Percentiles rank a stretch among this genome's conserved stretches.
Evolutionary conservation across 768 basidiomycete genomes (phyloP).

Genomic region (Pluteus cervinus): DNA sequence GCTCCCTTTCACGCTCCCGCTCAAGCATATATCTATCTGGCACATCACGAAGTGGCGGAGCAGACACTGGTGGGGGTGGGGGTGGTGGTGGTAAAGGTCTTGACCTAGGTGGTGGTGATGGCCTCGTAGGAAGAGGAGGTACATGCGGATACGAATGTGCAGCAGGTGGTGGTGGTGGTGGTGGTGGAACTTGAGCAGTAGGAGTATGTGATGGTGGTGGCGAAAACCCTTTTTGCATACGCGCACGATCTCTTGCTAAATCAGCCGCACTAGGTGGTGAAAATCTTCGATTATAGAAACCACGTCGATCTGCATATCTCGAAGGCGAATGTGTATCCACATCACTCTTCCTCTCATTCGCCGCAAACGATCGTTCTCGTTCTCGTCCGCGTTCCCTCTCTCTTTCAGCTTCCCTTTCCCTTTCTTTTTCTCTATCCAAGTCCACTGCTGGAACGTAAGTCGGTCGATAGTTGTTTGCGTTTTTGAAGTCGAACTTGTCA

Average conservation of each 20-base stretch:
- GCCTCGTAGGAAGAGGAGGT: background rate
- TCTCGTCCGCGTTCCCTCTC: conserved; percentile 1
- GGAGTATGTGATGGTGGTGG: background rate
- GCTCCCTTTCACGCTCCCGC: too few species aligned
- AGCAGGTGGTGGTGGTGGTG: background rate
- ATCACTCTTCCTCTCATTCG: background rate
- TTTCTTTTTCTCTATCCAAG: conserved; percentile 1
- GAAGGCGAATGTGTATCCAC: background rate
- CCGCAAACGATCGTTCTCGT: background rate
- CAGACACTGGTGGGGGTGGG: background rate
- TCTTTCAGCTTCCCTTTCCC: conserved; percentile 4
- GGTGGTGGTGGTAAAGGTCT: background rate
- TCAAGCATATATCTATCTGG: too few species aligned
- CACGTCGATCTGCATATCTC: background rate
- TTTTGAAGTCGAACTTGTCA: background rate
- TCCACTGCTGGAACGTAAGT: background rate
- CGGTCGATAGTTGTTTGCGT: background rate
- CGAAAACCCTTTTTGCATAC: too few species aligned
- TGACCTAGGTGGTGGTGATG: background rate
- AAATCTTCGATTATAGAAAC: background rate
- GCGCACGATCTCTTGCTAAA: background rate
- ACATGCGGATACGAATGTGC: background rate
- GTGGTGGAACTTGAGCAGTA: background rate
- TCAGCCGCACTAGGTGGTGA: background rate
- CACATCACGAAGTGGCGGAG: background rate